These are phyloP conservation scores for Millerago galiae DNA, from an alignment of 805 yeast species.

Conservation along the genomic window DNA sequence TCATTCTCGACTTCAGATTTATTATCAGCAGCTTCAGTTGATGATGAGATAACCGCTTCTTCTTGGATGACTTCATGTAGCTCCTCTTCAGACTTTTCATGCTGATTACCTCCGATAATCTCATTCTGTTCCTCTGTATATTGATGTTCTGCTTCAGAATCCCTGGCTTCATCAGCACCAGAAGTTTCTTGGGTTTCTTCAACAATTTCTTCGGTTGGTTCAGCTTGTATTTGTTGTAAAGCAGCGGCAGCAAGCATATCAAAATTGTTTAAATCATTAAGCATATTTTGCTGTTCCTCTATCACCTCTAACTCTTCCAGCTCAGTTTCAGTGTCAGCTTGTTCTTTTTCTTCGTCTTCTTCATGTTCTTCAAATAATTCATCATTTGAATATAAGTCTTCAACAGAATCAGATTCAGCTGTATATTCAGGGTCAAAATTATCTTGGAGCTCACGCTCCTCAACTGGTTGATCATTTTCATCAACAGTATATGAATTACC, in stretches of 20 bases:
- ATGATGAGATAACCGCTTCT: background rate
- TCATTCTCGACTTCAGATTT: constrained; percentile 1
- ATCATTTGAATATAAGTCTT: background rate
- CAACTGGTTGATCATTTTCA: background rate
- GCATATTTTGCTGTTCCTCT: background rate
- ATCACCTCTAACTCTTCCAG: background rate
- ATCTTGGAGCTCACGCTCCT: background rate
- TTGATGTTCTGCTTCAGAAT: background rate
- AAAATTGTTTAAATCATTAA: background rate
- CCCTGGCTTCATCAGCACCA: no score
- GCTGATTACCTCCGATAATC: background rate
- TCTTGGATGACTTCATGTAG: constrained; percentile 1
- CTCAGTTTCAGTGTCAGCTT: background rate
- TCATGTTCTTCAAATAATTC: background rate
- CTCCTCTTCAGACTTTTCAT: background rate
- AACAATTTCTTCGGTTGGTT: background rate
- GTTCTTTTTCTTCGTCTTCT: background rate
- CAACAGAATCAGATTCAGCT: background rate
- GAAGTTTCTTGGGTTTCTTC: no score
- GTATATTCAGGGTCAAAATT: background rate
- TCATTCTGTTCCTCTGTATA: background rate
- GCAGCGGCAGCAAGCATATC: background rate
- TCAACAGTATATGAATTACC: background rate
- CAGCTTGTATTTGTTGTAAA: background rate
- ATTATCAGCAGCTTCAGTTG: constrained; percentile 1